Percentiles rank a stretch among this genome's conserved stretches.
phyloP scores from a whole-genome alignment of 2,329 filamentous ascomycete species.

The Juglanconis sp. region DNA sequence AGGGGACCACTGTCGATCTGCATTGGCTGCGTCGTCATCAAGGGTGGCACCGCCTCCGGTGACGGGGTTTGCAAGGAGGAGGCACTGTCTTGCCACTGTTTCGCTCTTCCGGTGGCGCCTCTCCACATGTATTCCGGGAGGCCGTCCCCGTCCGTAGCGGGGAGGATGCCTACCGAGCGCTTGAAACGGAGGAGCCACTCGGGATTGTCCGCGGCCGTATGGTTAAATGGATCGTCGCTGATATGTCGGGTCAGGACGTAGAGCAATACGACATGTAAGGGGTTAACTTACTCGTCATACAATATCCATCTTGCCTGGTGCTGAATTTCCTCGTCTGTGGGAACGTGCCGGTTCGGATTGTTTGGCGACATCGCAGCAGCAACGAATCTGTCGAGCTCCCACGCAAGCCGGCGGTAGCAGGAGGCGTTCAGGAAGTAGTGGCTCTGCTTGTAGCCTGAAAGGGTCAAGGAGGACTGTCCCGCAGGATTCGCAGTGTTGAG shows the following conservation, averaged over 20 bases:
- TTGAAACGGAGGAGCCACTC: slow-evolving; percentile 65
- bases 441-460: slow-evolving; percentile 2
- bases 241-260: background rate
- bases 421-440: slow-evolving; percentile 55
- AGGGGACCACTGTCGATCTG: background rate
- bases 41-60: slow-evolving; percentile 8
- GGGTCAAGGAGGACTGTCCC: background rate
- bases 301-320: slow-evolving; percentile 62
- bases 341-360: slow-evolving; percentile 58
- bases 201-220: slow-evolving; percentile 60
- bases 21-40: slow-evolving; percentile 23
- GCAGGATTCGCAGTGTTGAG: background rate
- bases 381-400: slow-evolving; percentile 52
- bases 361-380: slow-evolving; percentile 53
- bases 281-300: slow-evolving; percentile 53
- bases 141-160: slow-evolving; percentile 47
- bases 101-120: background rate
- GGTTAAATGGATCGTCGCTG: slow-evolving; percentile 63
- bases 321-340: slow-evolving; percentile 59
- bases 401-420: slow-evolving; percentile 55
- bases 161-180: slow-evolving; percentile 50
- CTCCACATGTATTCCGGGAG: slow-evolving; percentile 30
- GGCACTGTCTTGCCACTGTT: background rate
- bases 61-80: slow-evolving; percentile 24
- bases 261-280: background rate